Evolutionary conservation across 257 asterid genomes (phyloP).

Genomic region (Forsythia suspensa): DNA sequence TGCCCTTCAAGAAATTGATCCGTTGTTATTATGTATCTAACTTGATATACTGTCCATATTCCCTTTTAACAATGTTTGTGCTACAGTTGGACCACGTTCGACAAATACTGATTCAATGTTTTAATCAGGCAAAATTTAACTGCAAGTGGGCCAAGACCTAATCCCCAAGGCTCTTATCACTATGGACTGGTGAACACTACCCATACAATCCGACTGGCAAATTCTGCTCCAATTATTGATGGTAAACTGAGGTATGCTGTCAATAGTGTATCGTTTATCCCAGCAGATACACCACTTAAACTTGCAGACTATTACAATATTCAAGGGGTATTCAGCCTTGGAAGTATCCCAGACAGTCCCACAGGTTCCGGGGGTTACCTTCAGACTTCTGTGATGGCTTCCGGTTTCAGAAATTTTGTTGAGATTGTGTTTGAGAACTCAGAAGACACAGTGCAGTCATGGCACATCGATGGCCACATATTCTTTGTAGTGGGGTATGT

Average conservation of each 20-base stretch:
- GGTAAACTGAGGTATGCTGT: constrained; percentile 52
- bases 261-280: constrained; percentile 43
- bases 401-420: constrained; percentile 38
- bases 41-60: neutral
- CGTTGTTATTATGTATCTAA: neutral
- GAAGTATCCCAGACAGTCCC: constrained; percentile 40
- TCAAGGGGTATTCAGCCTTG: constrained; percentile 36
- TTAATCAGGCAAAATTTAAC: constrained; percentile 43
- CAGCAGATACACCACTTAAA: constrained; percentile 53
- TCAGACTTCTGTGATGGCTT: constrained; percentile 48
- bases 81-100: neutral
- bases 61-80: neutral
- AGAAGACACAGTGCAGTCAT: constrained; percentile 47
- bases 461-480: constrained; percentile 51
- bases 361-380: constrained; percentile 40
- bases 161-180: constrained; percentile 59
- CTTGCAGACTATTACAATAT: constrained; percentile 47
- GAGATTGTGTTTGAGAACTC: constrained; percentile 47
- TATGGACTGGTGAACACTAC: constrained; percentile 50
- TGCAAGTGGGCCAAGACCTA: constrained; percentile 57
- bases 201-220: constrained; percentile 37
- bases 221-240: constrained; percentile 39
- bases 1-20: neutral
- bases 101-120: neutral
- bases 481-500: constrained; percentile 51